A percentile compares a stretch with the other conserved stretches of the same genome.
Conservation (phyloP, 2,329 filamentous ascomycete species). For the Myriosclerotinia duriaeana region DNA sequence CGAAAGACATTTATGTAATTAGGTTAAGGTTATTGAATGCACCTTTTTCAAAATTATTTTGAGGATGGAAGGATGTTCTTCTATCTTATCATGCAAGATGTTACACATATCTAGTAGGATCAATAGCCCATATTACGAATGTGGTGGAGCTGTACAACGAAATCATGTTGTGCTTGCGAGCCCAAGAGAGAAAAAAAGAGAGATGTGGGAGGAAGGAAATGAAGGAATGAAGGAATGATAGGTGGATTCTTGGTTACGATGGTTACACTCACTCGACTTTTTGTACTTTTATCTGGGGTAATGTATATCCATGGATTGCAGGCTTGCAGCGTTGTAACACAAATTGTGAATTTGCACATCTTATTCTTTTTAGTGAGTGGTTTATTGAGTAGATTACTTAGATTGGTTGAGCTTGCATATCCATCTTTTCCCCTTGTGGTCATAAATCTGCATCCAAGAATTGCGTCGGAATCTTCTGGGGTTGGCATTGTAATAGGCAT, state of each 20-base stretch:
- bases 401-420: too few species aligned
- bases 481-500: too few species aligned
- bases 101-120: neutral
- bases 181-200: neutral
- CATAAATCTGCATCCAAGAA: too few species aligned
- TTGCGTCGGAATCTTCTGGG: too few species aligned
- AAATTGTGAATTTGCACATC: too few species aligned
- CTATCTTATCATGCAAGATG: constrained; percentile 10
- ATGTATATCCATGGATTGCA: too few species aligned
- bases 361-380: too few species aligned
- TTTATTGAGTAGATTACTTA: too few species aligned
- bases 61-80: neutral
- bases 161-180: neutral
- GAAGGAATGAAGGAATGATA: neutral
- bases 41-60: too few species aligned
- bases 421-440: too few species aligned
- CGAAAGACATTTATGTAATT: neutral
- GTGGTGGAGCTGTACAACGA: constrained; percentile 7
- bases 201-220: neutral
- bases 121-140: constrained; percentile 2
- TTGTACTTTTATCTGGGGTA: neutral
- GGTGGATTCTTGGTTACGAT: neutral
- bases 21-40: neutral
- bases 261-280: neutral
- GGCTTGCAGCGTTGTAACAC: neutral